Percentiles rank a stretch among this genome's conserved stretches.
Conservation (phyloP, 2,329 filamentous ascomycete species). For the Pseudonectria foliicola region DNA sequence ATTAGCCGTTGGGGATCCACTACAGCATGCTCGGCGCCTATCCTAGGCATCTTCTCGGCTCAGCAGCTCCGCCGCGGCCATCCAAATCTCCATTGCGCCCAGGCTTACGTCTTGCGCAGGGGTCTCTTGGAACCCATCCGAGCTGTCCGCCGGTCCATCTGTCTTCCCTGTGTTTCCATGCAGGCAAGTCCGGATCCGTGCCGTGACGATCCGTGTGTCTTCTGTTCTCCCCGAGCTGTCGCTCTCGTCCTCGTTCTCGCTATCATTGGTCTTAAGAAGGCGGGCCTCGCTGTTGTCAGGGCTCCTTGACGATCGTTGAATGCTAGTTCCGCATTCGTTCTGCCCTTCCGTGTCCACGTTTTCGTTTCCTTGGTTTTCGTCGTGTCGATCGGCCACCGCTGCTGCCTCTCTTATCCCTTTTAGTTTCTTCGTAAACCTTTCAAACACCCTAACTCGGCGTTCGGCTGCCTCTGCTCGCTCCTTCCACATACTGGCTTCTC, state of each 20-base stretch:
- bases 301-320: slow-evolving; percentile 3
- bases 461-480: slow-evolving; percentile 50
- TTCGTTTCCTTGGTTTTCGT: not conserved
- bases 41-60: no score
- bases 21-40: no score
- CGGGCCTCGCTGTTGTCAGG: not conserved
- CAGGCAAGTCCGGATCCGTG: slow-evolving; percentile 21
- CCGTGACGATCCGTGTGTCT: slow-evolving; percentile 18
- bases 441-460: slow-evolving; percentile 40
- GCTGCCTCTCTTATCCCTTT: slow-evolving; percentile 23
- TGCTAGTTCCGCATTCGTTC: not conserved
- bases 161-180: slow-evolving; percentile 8
- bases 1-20: no score
- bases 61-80: no score
- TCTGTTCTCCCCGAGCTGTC: slow-evolving; percentile 19
- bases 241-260: slow-evolving; percentile 8
- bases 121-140: not conserved
- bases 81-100: not conserved
- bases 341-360: not conserved
- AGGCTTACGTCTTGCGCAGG: not conserved
- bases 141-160: slow-evolving; percentile 8
- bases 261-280: not conserved
- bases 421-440: slow-evolving; percentile 33
- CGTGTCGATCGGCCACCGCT: slow-evolving; percentile 1
- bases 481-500: slow-evolving; percentile 40